Evolutionary conservation across 495 filamentous ascomycete genomes (phyloP).

Genomic region (Bathelium albidoporum): DNA sequence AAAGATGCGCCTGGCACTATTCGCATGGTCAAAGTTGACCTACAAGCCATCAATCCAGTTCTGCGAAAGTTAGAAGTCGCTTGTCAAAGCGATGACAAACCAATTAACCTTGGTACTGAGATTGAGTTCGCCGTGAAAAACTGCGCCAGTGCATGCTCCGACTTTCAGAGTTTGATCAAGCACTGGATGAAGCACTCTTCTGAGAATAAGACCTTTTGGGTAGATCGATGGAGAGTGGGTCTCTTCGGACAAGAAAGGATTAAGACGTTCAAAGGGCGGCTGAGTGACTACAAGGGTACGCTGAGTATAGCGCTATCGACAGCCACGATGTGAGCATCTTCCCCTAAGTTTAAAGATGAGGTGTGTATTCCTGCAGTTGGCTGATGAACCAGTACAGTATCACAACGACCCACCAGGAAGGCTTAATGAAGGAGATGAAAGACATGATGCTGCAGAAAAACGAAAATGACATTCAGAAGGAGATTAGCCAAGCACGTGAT

Average conservation of each 20-base stretch:
- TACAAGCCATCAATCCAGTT: not conserved
- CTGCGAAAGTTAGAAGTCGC: not conserved
- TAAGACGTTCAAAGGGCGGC: not conserved
- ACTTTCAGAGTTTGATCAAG: not conserved
- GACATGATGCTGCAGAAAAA: not conserved
- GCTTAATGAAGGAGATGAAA: not conserved
- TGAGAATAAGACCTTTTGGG: not conserved
- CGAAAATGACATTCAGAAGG: not conserved
- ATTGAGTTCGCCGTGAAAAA: not conserved
- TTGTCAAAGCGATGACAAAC: not conserved
- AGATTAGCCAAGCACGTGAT: not conserved
- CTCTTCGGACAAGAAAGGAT: not conserved
- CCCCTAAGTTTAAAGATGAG: not conserved
- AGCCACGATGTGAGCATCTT: not conserved
- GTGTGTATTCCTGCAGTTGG: not conserved
- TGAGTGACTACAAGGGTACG: not conserved
- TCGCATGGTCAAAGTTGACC: not conserved
- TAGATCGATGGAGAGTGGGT: not conserved
- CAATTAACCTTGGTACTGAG: not conserved
- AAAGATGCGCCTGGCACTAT: not conserved
- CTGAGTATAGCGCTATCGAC: not conserved
- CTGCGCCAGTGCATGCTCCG: not conserved
- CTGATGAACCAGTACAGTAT: not conserved
- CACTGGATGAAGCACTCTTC: not conserved
- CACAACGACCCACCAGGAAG: not conserved